Base-by-base conservation (phyloP, 805 yeast genomes). In the Saccharomycopsis fibuligera region DNA sequence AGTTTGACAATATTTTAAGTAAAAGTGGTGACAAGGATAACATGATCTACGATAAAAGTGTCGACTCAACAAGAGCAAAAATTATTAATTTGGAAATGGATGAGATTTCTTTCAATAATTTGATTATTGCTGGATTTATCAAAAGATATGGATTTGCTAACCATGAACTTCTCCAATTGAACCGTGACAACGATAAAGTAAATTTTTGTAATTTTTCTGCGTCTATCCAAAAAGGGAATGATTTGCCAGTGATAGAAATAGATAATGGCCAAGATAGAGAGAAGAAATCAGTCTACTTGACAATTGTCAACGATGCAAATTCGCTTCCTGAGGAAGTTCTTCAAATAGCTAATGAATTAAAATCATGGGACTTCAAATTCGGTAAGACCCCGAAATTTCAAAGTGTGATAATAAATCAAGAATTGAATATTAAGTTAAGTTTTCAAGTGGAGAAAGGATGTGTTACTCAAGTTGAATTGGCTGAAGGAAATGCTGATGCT, bases 1-100 rank as follows among this genome's bases (percentile, higher is more conserved):
- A 72, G 0, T 68, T 93, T 50, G 69, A 80, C 1, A 69, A 76
- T n/a, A 61, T 87, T 12, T 68, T 93, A 50, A 72, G 74, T 31
- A 68, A 81, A 14, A 54, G 64, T 1, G 17, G 24, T 23, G 8
- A 39, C 8, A 14, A 22, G 56, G 63, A 3, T 79, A 78, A 0
- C 50, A 56, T 1, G 69, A 66, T 70, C 35, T 45, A 54, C 9
- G 71, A 71, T 25, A 65, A 70, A 30, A 76, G 82, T 8, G 87
- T 91, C 1, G 79, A 76, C 29, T 86, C 96, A 25, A 95, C 91
- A 3, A 76, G 81, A 43, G 79, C 96, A 0, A 79, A 79, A n/a
- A 95, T 93, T 2, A 65, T 76, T 0, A 93, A 93, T 59, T 61
- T 87, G 14, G 70, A 66, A 1, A 45, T 53, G 47, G 39, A 47